These are phyloP conservation scores for Nakazawaea sp. DNA, from an alignment of 805 yeast genomes.

Conservation along the genomic window DNA sequence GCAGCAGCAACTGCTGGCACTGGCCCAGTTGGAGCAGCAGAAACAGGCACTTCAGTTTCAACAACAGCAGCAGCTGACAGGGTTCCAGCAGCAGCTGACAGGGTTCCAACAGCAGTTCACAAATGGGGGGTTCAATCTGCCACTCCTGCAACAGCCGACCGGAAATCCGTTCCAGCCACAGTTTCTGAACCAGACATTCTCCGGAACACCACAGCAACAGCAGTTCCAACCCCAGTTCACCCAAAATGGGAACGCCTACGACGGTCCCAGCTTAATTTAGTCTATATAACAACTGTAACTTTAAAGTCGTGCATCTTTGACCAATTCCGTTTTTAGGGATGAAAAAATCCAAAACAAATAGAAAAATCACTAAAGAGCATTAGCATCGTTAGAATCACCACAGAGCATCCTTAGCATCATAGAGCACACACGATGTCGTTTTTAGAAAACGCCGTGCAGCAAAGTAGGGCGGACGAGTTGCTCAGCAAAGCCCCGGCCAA, in stretches of 20 bases:
- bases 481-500: not conserved
- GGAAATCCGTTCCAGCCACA: conserved; percentile 9
- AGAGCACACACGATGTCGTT: too few relatives aligned
- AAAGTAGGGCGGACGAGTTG: not conserved
- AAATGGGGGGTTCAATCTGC: conserved; percentile 2
- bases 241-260: not conserved
- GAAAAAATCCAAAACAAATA: too few relatives aligned
- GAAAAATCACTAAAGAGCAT: too few relatives aligned
- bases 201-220: not conserved
- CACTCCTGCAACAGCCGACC: conserved; percentile 2
- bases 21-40: conserved; percentile 15
- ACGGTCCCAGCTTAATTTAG: conserved; percentile 6
- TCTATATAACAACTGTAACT: too few relatives aligned
- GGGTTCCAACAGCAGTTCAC: conserved; percentile 6
- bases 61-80: conserved; percentile 13
- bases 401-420: too few relatives aligned
- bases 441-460: conserved; percentile 3
- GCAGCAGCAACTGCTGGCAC: conserved; percentile 13
- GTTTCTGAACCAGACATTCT: not conserved
- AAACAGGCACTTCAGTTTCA: conserved; percentile 19
- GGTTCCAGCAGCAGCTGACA: conserved; percentile 1
- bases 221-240: too few relatives aligned
- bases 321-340: too few relatives aligned
- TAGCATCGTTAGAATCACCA: too few relatives aligned
- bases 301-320: too few relatives aligned